Base-by-base conservation (phyloP, 202 grass and related monocot genomes). In the Dendrocalamus latiflorus region DNA sequence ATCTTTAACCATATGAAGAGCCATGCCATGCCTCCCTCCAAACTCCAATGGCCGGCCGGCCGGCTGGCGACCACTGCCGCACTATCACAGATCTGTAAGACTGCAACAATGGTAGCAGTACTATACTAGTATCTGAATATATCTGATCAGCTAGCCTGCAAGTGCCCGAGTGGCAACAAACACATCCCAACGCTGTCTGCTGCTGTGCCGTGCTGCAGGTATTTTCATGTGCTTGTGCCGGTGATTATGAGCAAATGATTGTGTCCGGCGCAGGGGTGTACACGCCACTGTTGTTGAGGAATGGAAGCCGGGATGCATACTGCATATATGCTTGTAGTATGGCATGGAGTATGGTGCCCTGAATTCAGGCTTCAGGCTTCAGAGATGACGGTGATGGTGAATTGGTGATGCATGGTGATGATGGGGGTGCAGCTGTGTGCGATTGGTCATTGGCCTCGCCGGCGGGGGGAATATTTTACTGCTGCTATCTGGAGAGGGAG, bases 191-290 rank as follows among this genome's bases (percentile, higher is more conserved):
- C 17, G 39, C 8, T 16, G 33, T 34, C 33, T 34, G 33, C 33
- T 34, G 33, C 33, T 34, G 33, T 34, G 33, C 33, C 1, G 33
- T 34, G 33, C 33, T 34, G 33, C 74, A 33, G 38, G 74, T 6
- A 17, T 54, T 33, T 80, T 49, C 1, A 1, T 37, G 56, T 4
- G 42, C 2, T 64, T 45, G 72, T 24, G 68, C 45, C 34, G 36
- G 66, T 64, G 82, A 88, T 86, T 68, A 93, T 93, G 83, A 45
- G 66, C 62, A 81, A 91, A 94, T 94, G 63, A 94, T 94, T 86
- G 82, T 87, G 83, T 79, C 80, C 86, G 57, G 70, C 25, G 82
- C 43, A 57, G 62, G 33, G 2, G 54, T 13, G 55, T 62, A 62
- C 68, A 72, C 18, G 76, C 20, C 33, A 45, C 43, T 13, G 43